Base-by-base conservation (phyloP, 148 eudicot species). In the Suaeda aralocaspica region DNA sequence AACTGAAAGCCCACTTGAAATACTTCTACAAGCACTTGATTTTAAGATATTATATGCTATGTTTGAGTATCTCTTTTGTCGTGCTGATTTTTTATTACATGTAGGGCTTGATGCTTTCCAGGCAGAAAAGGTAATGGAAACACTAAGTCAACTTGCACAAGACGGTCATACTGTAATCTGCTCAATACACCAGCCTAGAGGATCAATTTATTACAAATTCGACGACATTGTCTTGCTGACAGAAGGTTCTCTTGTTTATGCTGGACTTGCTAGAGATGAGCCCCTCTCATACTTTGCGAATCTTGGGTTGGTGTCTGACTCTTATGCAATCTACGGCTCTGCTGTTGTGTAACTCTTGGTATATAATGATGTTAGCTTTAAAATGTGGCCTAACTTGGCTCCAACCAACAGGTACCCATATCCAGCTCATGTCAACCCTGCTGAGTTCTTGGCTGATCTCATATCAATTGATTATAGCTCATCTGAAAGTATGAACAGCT, bases 41-140 rank as follows among this genome's bases (percentile, higher is more conserved):
- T 44, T 8, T 13, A 0, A n/a, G 10, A 31, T 18, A 25, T 36
- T 6, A 1, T 6, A 1, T 68, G 36, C 6, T 49, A 4, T 53
- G 0, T 49, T 14, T 3, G 26, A 28, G 28, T 16, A 6, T 28
- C 24, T 56, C 28, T 9, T n/a, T n/a, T 64, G 52, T 55, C 25
- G 34, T 64, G 42, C 74, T 52, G 25, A 64, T 50, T 24, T 33
- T 33, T 74, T 18, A 52, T 39, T 76, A 41, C 72, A 82, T 79
- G 77, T 84, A 94, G 99, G 99, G 77, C 96, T 94, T 72, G 99
- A 94, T 80, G 99, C 99, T 41, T 94, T 94, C 81, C 99, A 94
- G 80, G 96, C 99, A 63, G 99, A 91, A 75, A 89, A 91, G 78
- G 99, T 94, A 65, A 91, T 94, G 97, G 99, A 91, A 88, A 94